Conservation (phyloP, 2,329 filamentous ascomycete genomes). For the Cladosporium sphaerospermum region DNA sequence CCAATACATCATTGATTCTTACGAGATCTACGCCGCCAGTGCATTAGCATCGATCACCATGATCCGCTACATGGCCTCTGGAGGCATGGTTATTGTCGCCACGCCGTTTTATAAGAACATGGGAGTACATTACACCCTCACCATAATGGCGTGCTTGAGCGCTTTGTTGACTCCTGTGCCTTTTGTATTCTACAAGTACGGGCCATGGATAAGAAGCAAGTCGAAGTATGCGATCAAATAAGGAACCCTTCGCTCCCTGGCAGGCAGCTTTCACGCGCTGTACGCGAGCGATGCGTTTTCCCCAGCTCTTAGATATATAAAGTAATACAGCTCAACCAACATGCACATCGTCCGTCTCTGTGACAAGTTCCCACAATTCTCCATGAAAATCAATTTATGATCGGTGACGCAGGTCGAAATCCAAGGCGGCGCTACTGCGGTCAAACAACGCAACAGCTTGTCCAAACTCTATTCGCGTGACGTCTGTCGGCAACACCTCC, state of each 20-base stretch:
- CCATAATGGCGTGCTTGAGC: slow-evolving; percentile 30
- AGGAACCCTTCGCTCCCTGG: too few species aligned
- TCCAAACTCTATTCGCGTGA: slow-evolving; percentile 5
- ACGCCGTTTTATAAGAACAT: slow-evolving; percentile 36
- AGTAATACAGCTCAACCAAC: too few species aligned
- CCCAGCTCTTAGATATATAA: too few species aligned
- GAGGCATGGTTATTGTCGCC: slow-evolving; percentile 36
- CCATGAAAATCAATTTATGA: too few species aligned
- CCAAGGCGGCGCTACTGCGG: slow-evolving; percentile 6
- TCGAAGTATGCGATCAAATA: slow-evolving; percentile 18
- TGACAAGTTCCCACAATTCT: too few species aligned
- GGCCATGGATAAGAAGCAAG: slow-evolving; percentile 25
- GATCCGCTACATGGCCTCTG: slow-evolving; percentile 28
- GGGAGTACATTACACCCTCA: slow-evolving; percentile 31
- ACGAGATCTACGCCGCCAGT: slow-evolving; percentile 35
- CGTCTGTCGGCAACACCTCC: background rate
- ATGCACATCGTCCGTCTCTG: too few species aligned
- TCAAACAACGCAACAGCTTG: slow-evolving; percentile 10
- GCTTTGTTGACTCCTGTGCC: slow-evolving; percentile 34
- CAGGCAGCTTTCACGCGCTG: too few species aligned
- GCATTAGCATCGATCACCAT: slow-evolving; percentile 31
- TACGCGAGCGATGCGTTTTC: too few species aligned
- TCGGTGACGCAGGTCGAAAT: slow-evolving; percentile 4
- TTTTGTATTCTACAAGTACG: slow-evolving; percentile 40
- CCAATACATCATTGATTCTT: slow-evolving; percentile 33